Conservation (phyloP, 495 filamentous ascomycete genomes). For the Daldinia vernicosa region DNA sequence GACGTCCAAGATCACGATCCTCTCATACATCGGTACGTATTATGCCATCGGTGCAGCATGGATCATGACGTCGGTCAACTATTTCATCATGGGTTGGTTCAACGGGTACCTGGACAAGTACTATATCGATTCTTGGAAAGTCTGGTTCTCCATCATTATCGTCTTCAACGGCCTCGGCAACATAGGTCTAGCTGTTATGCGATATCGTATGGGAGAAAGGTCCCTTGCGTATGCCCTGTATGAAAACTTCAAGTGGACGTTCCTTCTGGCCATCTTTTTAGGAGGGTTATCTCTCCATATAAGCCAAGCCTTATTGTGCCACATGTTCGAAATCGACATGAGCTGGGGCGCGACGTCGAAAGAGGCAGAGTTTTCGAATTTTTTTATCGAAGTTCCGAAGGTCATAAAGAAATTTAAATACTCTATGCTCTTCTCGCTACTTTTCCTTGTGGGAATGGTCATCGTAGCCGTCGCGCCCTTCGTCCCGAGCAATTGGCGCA, state of each 20-base stretch:
- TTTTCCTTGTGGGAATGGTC: slow-evolving; percentile 72
- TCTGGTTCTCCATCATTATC: slow-evolving; percentile 77
- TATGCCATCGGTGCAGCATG: slow-evolving; percentile 83
- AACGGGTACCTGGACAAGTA: slow-evolving; percentile 77
- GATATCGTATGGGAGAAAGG: slow-evolving; percentile 71
- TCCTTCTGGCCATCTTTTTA: slow-evolving; percentile 73
- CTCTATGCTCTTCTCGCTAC: slow-evolving; percentile 70
- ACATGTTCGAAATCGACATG: slow-evolving; percentile 80
- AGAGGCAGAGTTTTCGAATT: slow-evolving; percentile 77
- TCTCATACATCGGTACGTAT: slow-evolving; percentile 89
- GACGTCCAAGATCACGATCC: slow-evolving; percentile 80
- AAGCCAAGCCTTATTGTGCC: slow-evolving; percentile 70
- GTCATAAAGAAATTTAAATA: slow-evolving; percentile 81
- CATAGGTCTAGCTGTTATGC: slow-evolving; percentile 70
- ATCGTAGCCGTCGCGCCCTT: slow-evolving; percentile 70
- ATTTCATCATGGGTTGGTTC: slow-evolving; percentile 81
- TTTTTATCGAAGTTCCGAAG: slow-evolving; percentile 82
- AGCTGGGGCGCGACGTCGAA: slow-evolving; percentile 76
- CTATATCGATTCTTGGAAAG: slow-evolving; percentile 79
- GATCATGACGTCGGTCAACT: slow-evolving; percentile 80
- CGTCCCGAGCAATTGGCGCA: slow-evolving; percentile 72
- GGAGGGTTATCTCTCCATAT: slow-evolving; percentile 76
- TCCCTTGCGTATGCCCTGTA: slow-evolving; percentile 63
- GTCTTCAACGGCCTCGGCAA: slow-evolving; percentile 77
- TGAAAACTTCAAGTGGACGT: slow-evolving; percentile 78